These are phyloP conservation scores for Mycena venus DNA, from an alignment of 768 basidiomycete genomes.

Conservation along the genomic window DNA sequence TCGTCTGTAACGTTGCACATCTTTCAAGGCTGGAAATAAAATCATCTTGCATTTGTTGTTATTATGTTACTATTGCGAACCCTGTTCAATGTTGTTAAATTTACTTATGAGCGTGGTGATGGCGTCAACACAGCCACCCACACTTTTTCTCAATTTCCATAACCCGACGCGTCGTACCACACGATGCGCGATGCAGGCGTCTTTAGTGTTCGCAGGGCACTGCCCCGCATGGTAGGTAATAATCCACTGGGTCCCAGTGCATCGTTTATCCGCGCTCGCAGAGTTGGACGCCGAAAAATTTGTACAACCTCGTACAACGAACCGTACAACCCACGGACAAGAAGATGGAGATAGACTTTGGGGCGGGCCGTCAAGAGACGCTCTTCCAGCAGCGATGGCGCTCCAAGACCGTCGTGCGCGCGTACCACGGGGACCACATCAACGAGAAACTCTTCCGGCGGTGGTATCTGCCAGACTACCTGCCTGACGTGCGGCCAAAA, in stretches of 20 bases:
- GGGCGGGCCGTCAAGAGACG: conserved; percentile 62
- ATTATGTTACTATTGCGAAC: no score
- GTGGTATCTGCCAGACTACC: conserved; percentile 90
- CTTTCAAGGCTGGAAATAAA: neutral
- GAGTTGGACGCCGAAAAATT: conserved; percentile 92
- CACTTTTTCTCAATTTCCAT: neutral
- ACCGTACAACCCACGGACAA: conserved; percentile 61
- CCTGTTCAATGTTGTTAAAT: no score
- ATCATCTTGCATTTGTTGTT: neutral
- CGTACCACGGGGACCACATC: conserved; percentile 96
- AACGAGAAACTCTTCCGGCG: conserved; percentile 94
- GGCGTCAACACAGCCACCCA: neutral
- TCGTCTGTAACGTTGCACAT: neutral
- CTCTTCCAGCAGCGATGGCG: conserved; percentile 95
- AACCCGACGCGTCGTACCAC: conserved; percentile 5
- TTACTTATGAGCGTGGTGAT: no score
- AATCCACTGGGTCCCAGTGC: neutral
- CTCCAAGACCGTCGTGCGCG: conserved; percentile 88
- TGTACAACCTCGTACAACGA: conserved; percentile 91
- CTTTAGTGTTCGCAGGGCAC: conserved; percentile 59
- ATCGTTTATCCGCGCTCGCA: conserved; percentile 44
- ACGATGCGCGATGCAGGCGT: conserved; percentile 56
- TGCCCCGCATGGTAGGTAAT: conserved; percentile 82
- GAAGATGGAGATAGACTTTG: conserved; percentile 70
- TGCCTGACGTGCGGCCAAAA: conserved; percentile 88